Evolutionary conservation across 2,329 filamentous ascomycete genomes (phyloP).

Genomic region (Fusarium mundagurra): DNA sequence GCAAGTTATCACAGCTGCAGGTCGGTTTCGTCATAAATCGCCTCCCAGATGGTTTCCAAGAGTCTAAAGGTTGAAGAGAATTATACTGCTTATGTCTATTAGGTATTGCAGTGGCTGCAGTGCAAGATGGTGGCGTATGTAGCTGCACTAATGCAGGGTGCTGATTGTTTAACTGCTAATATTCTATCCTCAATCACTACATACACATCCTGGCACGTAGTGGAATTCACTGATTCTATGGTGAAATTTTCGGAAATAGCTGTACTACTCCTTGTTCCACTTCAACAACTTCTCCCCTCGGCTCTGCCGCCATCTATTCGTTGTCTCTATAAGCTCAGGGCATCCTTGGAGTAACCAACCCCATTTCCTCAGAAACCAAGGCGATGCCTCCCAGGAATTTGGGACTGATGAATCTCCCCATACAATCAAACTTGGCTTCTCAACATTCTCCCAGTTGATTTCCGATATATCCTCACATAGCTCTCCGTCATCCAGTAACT

Average conservation of each 20-base stretch:
- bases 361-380: constrained; percentile 19
- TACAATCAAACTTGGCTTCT: constrained; percentile 16
- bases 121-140: fast-evolving
- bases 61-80: too few relatives aligned
- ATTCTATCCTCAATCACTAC: not conserved
- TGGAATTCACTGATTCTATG: too few relatives aligned
- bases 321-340: constrained; percentile 12
- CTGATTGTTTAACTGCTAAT: not conserved
- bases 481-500: constrained; percentile 2
- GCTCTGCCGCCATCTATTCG: constrained; percentile 19
- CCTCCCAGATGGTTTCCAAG: too few relatives aligned
- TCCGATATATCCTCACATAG: constrained; percentile 7
- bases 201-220: too few relatives aligned
- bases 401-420: constrained; percentile 18
- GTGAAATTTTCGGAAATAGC: too few relatives aligned
- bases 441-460: not conserved
- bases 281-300: constrained; percentile 7
- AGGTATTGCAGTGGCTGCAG: too few relatives aligned
- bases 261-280: not conserved
- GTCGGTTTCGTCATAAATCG: too few relatives aligned
- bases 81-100: too few relatives aligned
- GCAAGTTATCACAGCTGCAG: not conserved
- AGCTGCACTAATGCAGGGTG: not conserved
- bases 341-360: constrained; percentile 15
- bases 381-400: constrained; percentile 14